These are phyloP conservation scores for Dryas alaskensis DNA, from an alignment of 306 rosid species.

Conservation along the genomic window DNA sequence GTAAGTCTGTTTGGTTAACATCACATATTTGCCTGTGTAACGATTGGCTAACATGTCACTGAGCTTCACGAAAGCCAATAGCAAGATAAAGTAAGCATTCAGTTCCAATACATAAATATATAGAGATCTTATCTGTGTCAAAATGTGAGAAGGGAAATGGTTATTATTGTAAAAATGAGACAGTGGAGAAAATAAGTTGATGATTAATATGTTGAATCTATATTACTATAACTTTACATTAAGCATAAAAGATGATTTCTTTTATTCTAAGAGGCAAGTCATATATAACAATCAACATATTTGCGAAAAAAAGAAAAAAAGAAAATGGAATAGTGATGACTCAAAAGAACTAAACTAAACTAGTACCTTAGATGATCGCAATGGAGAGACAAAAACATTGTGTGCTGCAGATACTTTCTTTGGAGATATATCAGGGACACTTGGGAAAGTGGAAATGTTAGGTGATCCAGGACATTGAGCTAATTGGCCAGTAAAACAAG, in stretches of 20 bases:
- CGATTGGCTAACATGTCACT: neutral
- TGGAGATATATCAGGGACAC: conserved; percentile 98
- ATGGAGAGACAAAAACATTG: conserved; percentile 93
- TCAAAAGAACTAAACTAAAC: conserved; percentile 16
- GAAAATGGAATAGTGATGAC: neutral
- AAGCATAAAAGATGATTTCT: neutral
- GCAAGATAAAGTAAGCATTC: neutral
- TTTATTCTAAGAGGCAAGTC: conserved; percentile 9
- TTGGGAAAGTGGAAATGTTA: conserved; percentile 80
- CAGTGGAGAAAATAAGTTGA: neutral
- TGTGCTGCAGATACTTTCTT: conserved; percentile 93
- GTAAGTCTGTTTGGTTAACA: neutral
- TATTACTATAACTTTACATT: neutral
- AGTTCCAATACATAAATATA: too few relatives aligned
- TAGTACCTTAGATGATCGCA: conserved; percentile 91
- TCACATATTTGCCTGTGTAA: neutral
- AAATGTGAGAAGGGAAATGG: too few relatives aligned
- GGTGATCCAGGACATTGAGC: conserved; percentile 95
- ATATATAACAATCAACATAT: conserved; percentile 7
- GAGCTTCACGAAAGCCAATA: neutral
- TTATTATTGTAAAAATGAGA: too few relatives aligned
- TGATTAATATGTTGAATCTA: neutral
- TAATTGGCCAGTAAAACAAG: conserved; percentile 35
- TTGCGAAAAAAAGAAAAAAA: conserved; percentile 3
- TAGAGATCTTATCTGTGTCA: too few relatives aligned